These are phyloP conservation scores for Aureobasidium sp. DNA, from an alignment of 2,329 filamentous ascomycete species.

Conservation along the genomic window DNA sequence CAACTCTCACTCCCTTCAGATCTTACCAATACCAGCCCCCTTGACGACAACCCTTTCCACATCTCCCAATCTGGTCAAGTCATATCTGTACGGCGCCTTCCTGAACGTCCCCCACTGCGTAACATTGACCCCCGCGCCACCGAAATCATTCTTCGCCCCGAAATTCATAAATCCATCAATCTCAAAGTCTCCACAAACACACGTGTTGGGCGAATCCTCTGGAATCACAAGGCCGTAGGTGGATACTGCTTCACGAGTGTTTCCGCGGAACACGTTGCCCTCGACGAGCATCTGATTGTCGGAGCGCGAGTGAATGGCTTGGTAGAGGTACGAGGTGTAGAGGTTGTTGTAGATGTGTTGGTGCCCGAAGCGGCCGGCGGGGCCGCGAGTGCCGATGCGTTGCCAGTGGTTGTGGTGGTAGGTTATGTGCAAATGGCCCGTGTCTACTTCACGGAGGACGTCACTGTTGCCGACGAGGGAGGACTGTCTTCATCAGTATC, in stretches of 20 bases:
- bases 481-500: conserved; percentile 7
- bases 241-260: conserved; percentile 42
- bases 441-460: conserved; percentile 33
- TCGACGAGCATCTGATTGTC: conserved; percentile 44
- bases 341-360: conserved; percentile 44
- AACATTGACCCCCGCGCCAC: conserved; percentile 41
- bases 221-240: conserved; percentile 50
- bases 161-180: conserved; percentile 47
- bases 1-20: too few relatives aligned
- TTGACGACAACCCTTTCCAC: conserved; percentile 35
- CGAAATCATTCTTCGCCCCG: conserved; percentile 45
- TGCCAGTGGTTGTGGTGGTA: conserved; percentile 45
- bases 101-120: conserved; percentile 43
- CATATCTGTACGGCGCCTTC: conserved; percentile 41
- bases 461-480: conserved; percentile 37
- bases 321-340: conserved; percentile 40
- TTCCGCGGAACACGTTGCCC: conserved; percentile 40
- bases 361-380: conserved; percentile 41
- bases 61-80: conserved; percentile 38
- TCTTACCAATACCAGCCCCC: conserved; percentile 40
- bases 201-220: conserved; percentile 45
- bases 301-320: conserved; percentile 41
- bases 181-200: conserved; percentile 44
- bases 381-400: conserved; percentile 39
- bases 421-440: conserved; percentile 38